Percentiles rank a stretch among this genome's conserved stretches.
Evolutionary conservation across 2,329 filamentous ascomycete genomes (phyloP).

Genomic region (Colletotrichum scovillei): DNA sequence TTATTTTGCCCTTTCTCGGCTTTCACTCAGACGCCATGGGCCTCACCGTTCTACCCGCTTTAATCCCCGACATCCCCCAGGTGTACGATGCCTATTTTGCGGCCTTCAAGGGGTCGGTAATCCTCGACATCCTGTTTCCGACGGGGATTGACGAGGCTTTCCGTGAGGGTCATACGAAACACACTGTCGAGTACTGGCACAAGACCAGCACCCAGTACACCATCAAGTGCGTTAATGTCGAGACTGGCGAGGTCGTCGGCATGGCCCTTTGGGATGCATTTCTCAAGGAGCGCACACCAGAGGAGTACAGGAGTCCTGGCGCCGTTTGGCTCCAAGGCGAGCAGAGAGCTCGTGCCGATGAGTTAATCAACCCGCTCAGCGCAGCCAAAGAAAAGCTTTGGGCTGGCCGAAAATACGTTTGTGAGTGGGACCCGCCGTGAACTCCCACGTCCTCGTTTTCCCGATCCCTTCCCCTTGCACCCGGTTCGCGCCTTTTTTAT

Average conservation of each 20-base stretch:
- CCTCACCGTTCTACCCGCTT: slow-evolving; percentile 55
- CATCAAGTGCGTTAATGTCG: slow-evolving; percentile 58
- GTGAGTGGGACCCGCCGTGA: slow-evolving; percentile 44
- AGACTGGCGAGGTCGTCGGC: slow-evolving; percentile 55
- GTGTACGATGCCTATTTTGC: slow-evolving; percentile 60
- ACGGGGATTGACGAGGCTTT: slow-evolving; percentile 48
- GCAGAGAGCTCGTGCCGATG: slow-evolving; percentile 54
- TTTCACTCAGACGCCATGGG: slow-evolving; percentile 42
- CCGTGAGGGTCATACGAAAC: slow-evolving; percentile 54
- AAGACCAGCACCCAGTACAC: slow-evolving; percentile 55
- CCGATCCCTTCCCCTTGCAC: neutral
- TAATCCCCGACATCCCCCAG: slow-evolving; percentile 57
- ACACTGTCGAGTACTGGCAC: slow-evolving; percentile 53
- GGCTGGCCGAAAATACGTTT: slow-evolving; percentile 52
- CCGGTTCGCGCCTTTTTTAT: neutral
- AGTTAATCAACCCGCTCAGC: slow-evolving; percentile 54
- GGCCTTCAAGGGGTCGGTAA: slow-evolving; percentile 54
- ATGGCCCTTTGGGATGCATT: slow-evolving; percentile 60
- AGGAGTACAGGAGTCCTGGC: slow-evolving; percentile 56
- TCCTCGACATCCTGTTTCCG: slow-evolving; percentile 58
- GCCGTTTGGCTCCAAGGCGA: slow-evolving; percentile 58
- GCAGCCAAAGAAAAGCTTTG: slow-evolving; percentile 54
- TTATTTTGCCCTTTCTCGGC: neutral
- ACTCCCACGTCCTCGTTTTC: neutral
- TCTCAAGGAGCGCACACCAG: slow-evolving; percentile 48